phyloP scores from a whole-genome alignment of 371 early-diverging fungal species.

The Dipsacomyces acuminosporus region DNA sequence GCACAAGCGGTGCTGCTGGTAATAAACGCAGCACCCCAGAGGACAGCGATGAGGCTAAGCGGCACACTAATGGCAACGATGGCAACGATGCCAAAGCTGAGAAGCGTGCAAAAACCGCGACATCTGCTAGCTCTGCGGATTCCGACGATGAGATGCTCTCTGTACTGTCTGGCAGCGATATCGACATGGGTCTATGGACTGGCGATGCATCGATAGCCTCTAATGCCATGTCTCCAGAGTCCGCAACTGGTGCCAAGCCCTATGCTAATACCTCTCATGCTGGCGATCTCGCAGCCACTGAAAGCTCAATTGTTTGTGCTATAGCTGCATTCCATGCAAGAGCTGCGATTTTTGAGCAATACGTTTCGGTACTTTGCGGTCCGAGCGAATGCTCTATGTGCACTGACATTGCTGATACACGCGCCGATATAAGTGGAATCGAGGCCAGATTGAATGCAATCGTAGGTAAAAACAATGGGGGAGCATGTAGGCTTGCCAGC shows the following conservation, averaged over 20 bases:
- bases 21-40: constrained; percentile 11
- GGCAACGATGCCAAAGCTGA: neutral
- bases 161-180: constrained; percentile 41
- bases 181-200: constrained; percentile 36
- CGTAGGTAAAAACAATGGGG: constrained; percentile 4
- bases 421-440: constrained; percentile 30
- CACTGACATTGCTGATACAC: constrained; percentile 46
- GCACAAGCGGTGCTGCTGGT: neutral
- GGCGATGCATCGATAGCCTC: constrained; percentile 22
- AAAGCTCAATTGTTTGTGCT: constrained; percentile 26
- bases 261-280: neutral
- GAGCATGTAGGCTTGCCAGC: constrained; percentile 1
- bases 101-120: constrained; percentile 12
- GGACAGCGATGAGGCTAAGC: constrained; percentile 3
- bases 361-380: constrained; percentile 50
- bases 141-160: constrained; percentile 39
- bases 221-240: constrained; percentile 26
- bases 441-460: constrained; percentile 16
- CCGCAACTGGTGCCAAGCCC: neutral
- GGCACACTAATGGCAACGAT: neutral
- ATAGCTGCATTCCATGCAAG: constrained; percentile 60
- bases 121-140: neutral
- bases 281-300: constrained; percentile 16
- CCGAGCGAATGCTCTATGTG: constrained; percentile 47
- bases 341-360: constrained; percentile 68